phyloP scores from a whole-genome alignment of 1,139 yeast species.

The Meyerozyma guilliermondii region DNA sequence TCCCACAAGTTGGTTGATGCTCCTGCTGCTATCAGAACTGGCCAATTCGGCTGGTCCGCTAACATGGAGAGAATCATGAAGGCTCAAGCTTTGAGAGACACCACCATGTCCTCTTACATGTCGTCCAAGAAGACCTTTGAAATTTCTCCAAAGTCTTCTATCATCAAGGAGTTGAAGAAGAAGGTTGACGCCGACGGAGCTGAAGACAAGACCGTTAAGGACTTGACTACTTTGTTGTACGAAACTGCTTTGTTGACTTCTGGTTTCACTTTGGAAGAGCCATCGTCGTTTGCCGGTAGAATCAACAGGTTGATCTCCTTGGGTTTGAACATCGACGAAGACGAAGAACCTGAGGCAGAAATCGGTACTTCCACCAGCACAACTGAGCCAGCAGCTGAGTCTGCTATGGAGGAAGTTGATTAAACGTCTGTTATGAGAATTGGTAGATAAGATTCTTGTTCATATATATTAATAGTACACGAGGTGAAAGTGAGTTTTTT shows the following conservation, averaged over 20 bases:
- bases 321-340: constrained; percentile 97
- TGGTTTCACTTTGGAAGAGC: constrained; percentile 98
- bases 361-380: constrained; percentile 45
- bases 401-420: constrained; percentile 99
- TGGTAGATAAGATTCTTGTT: constrained; percentile 1
- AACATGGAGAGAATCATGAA: constrained; percentile 99
- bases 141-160: constrained; percentile 94
- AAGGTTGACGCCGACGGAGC: constrained; percentile 97
- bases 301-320: constrained; percentile 96
- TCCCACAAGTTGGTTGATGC: constrained; percentile 97
- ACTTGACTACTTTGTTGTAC: constrained; percentile 90
- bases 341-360: constrained; percentile 50
- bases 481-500: neutral
- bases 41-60: constrained; percentile 99
- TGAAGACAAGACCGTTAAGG: constrained; percentile 97
- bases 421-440: constrained; percentile 29
- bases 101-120: constrained; percentile 99
- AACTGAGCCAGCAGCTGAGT: constrained; percentile 69
- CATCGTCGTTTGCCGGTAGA: constrained; percentile 95
- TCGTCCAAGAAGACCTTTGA: constrained; percentile 98
- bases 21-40: constrained; percentile 99
- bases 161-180: constrained; percentile 90
- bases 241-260: constrained; percentile 98
- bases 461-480: neutral
- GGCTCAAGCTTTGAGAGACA: constrained; percentile 99